Conservation (phyloP, 164 flowering plant species). For the Vitis riparia region DNA sequence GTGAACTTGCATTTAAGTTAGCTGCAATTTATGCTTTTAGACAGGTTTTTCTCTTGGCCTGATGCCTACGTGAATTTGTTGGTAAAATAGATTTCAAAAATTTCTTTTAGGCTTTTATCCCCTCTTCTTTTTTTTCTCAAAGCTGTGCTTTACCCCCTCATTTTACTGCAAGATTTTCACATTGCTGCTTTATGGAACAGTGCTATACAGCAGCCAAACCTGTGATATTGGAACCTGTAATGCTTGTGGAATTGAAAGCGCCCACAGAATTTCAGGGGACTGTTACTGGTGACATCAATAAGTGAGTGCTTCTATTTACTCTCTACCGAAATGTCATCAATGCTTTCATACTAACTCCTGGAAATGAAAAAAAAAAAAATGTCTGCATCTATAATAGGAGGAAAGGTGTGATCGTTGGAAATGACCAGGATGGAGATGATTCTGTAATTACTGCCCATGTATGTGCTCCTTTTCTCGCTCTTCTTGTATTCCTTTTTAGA, state of each 20-base stretch:
- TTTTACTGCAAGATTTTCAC: too few species aligned
- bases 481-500: background rate
- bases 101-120: background rate
- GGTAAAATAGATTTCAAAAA: background rate
- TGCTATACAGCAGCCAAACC: constrained; percentile 88
- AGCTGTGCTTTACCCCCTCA: too few species aligned
- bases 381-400: constrained; percentile 54
- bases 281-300: constrained; percentile 94
- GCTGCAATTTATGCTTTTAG: constrained; percentile 98
- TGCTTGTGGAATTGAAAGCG: constrained; percentile 91
- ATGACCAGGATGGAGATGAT: constrained; percentile 98
- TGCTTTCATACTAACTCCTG: background rate
- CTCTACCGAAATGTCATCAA: background rate
- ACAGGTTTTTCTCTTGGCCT: constrained; percentile 54
- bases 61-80: background rate
- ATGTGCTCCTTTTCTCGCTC: constrained; percentile 18
- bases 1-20: constrained; percentile 96
- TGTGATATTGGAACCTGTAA: constrained; percentile 90
- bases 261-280: constrained; percentile 98
- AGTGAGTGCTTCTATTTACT: constrained; percentile 47
- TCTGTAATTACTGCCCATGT: constrained; percentile 82
- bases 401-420: constrained; percentile 93
- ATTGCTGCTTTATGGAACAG: constrained; percentile 40
- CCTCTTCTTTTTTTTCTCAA: background rate
- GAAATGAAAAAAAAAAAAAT: constrained; percentile 10